Evolutionary conservation across 495 filamentous ascomycete species (phyloP), one percentile per base, ranked within the genome.

Genomic region (Aspergillus conjunctus): DNA sequence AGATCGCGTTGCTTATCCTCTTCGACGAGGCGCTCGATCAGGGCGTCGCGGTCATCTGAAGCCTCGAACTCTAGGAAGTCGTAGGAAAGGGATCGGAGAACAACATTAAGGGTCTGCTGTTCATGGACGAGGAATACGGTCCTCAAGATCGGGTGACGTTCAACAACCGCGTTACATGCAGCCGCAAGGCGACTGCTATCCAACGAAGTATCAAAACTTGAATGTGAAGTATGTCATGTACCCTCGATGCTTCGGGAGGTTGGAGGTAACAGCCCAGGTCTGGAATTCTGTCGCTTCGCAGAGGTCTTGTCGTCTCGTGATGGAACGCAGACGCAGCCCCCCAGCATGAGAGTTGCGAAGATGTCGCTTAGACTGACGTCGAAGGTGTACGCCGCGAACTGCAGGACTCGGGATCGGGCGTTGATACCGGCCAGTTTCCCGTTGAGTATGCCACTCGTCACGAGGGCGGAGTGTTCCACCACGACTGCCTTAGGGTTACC

Each of bases 401-500:
- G 12, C 6, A 37, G 12, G 7, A 37, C 33, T 7, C 33, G 33
- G 12, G 7, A 7, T 7, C 12, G 7, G 7, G 12, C 7, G 12
- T 12, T 12, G 33, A 37, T 12, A 37, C 12, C 12, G 7, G 12
- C 12, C 7, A 12, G 7, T 12, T 6, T 7, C 6, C 33, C 33
- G 12, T 37, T 6, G 6, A 12, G 7, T 12, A 7, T 12, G 7
- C 7, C 6, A 4, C 48, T 51, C 21, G 48, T 9, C 1, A 18
- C 5, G 11, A 20, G 8, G 5, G 7, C 34, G 14, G 32, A 15
- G 62, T 75, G 74, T 20, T 69, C 64, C 15, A 71, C 45, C 8
- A 72, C 21, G 0, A 68, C 66, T n/a, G 67, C 71, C 45, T 77
- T 77, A 9, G 74, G 74, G 54, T 66, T 59, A 4, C 73, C 74